A percentile compares a stretch with the other conserved stretches of the same genome.
These are phyloP conservation scores for Trifolium subterraneum DNA, from an alignment of 306 rosid species.

Conservation along the genomic window DNA sequence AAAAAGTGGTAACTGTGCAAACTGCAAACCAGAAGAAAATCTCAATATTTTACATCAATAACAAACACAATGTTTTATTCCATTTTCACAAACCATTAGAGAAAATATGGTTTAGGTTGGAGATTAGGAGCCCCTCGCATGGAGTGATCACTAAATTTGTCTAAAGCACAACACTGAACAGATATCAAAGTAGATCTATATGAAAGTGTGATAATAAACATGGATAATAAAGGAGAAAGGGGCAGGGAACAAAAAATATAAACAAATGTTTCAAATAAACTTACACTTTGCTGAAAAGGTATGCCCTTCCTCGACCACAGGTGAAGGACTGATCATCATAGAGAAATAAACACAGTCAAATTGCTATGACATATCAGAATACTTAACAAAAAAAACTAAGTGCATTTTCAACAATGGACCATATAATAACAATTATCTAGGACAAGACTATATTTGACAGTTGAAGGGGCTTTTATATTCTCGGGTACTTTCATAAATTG, in stretches of 20 bases:
- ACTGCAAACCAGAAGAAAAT: conserved; percentile 16
- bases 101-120: conserved; percentile 16
- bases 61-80: not conserved
- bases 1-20: conserved; percentile 9
- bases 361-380: conserved; percentile 9
- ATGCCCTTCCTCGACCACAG: conserved; percentile 83
- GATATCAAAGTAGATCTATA: not conserved
- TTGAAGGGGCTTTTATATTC: conserved; percentile 9
- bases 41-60: conserved; percentile 4
- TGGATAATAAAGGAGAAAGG: not conserved
- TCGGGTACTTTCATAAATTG: conserved; percentile 14
- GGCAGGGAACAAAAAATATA: not conserved
- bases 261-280: conserved; percentile 45
- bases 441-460: conserved; percentile 14
- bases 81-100: conserved; percentile 27
- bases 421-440: conserved; percentile 19
- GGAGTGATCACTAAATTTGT: not conserved
- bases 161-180: conserved; percentile 21
- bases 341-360: conserved; percentile 48
- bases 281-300: conserved; percentile 85
- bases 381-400: conserved; percentile 1
- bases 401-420: conserved; percentile 3
- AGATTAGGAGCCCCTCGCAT: not conserved
- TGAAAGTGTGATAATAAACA: not conserved
- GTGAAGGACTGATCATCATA: conserved; percentile 67